Evolutionary conservation across 768 basidiomycete genomes (phyloP), one percentile per base, ranked within the genome.

Genomic region (Leccinum arenicola): DNA sequence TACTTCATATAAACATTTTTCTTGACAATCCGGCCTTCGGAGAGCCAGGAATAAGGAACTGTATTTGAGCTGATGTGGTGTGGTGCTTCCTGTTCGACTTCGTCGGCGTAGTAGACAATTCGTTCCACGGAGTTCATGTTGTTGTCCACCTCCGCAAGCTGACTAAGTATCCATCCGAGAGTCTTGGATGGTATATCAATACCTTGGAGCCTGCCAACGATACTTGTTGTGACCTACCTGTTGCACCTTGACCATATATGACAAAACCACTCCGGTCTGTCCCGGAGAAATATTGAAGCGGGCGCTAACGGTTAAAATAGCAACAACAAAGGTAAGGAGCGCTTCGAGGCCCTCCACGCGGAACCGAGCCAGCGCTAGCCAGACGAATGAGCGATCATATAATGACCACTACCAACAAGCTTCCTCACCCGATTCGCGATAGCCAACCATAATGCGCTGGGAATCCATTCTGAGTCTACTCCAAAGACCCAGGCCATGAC

Each of bases 401-500:
- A 6, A 14, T 7, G 23, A 7, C 2, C 19, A 49, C 53, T n/a
- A 43, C 8, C 4, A 9, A 11, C 10, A 31, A 23, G 29, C 23
- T 50, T 52, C 5, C 61, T 51, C 54, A 83, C 84, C 74, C 95
- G 93, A 70, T 95, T 94, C 19, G 87, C 81, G 43, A 93, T 82
- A 0, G 90, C 91, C 63, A 95, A 74, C 86, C 88, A 94, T 71
- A 95, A 95, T 2, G 94, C 93, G 43, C 89, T 70, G 56, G 4
- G 27, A 43, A 56, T 49, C n/a, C 21, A 27, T 38, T 21, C 58
- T 61, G 49, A 51, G 29, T 53, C 27, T 2, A 21, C 35, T 52
- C 86, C 91, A 68, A 97, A 99, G 17, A 99, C 94, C 50, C 90
- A 84, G n/a, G 95, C 91, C 91, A 99, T 95, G 62, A 96, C 94